Conservation (phyloP, 1,284 basidiomycete genomes). For the Trichosporon ovoides region DNA sequence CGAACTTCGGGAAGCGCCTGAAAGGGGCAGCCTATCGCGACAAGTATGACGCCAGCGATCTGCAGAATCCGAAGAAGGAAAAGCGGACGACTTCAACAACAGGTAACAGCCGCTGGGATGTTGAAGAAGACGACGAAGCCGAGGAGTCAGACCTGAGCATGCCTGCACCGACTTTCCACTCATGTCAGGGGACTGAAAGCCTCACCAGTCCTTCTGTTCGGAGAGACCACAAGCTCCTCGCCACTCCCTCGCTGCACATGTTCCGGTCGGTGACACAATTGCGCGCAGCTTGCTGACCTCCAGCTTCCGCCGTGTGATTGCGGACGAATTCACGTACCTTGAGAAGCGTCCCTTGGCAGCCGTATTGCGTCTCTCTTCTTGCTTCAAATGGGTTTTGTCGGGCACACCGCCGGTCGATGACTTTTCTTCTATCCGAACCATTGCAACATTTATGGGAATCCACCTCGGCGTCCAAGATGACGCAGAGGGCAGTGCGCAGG, state of each 20-base stretch:
- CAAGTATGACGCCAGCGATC: constrained; percentile 33
- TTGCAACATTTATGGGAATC: constrained; percentile 75
- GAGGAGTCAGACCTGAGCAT: background rate
- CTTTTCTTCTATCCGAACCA: constrained; percentile 73
- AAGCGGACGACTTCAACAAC: constrained; percentile 9
- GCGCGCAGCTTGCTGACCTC: background rate
- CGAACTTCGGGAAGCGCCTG: constrained; percentile 42
- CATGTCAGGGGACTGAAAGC: constrained; percentile 24
- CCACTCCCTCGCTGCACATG: constrained; percentile 78
- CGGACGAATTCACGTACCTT: constrained; percentile 94
- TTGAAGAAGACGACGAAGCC: constrained; percentile 21
- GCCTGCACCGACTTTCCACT: constrained; percentile 32
- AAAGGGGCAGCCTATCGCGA: constrained; percentile 44
- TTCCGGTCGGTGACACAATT: constrained; percentile 56
- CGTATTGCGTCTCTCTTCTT: constrained; percentile 69
- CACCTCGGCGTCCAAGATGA: constrained; percentile 88
- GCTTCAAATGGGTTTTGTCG: constrained; percentile 88
- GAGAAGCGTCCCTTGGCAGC: constrained; percentile 72
- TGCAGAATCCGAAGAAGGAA: constrained; percentile 49
- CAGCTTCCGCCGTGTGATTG: constrained; percentile 71
- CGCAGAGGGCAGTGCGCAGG: constrained; percentile 67
- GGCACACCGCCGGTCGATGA: constrained; percentile 90
- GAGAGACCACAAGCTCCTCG: constrained; percentile 72
- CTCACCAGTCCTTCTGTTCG: constrained; percentile 57
- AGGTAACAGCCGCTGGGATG: constrained; percentile 34